phyloP scores from a whole-genome alignment of 2,329 filamentous ascomycete genomes.

The Rhynchosporium secalis region DNA sequence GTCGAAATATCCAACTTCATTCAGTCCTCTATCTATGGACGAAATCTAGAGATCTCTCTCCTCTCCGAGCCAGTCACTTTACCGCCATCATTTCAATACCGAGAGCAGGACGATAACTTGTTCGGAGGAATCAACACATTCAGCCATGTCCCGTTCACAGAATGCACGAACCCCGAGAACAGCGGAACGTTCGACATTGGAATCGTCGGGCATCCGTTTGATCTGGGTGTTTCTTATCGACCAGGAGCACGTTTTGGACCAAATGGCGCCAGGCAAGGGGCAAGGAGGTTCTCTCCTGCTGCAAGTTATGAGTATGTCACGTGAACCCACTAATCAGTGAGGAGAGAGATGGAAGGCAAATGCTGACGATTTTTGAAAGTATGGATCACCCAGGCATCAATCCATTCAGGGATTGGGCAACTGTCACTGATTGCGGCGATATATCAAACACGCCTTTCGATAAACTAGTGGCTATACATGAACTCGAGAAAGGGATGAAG shows the following conservation, averaged over 20 bases:
- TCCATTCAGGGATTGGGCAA: conserved; percentile 37
- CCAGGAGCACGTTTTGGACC: conserved; percentile 38
- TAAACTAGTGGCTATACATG: conserved; percentile 34
- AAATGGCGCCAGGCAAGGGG: conserved; percentile 36
- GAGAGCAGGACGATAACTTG: conserved; percentile 19
- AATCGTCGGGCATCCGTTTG: conserved; percentile 38
- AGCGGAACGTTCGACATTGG: conserved; percentile 38
- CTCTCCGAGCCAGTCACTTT: conserved; percentile 24
- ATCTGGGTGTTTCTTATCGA: conserved; percentile 37
- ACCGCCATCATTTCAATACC: conserved; percentile 26
- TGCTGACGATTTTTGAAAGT: conserved; percentile 20
- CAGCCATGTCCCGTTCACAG: conserved; percentile 34
- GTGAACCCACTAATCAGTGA: neutral
- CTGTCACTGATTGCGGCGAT: conserved; percentile 37
- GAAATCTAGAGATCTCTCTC: conserved; percentile 7
- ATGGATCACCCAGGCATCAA: conserved; percentile 35
- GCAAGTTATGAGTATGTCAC: conserved; percentile 34
- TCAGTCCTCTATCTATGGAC: conserved; percentile 29
- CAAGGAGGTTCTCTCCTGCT: conserved; percentile 30
- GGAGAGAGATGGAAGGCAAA: conserved; percentile 11
- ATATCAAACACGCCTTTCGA: conserved; percentile 38
- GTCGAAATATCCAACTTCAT: conserved; percentile 22
- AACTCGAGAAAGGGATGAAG: conserved; percentile 37
- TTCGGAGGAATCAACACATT: conserved; percentile 33
- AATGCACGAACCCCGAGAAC: conserved; percentile 32